Conservation (phyloP, 345 rosid genomes). For the Aurinia saxatilis region DNA sequence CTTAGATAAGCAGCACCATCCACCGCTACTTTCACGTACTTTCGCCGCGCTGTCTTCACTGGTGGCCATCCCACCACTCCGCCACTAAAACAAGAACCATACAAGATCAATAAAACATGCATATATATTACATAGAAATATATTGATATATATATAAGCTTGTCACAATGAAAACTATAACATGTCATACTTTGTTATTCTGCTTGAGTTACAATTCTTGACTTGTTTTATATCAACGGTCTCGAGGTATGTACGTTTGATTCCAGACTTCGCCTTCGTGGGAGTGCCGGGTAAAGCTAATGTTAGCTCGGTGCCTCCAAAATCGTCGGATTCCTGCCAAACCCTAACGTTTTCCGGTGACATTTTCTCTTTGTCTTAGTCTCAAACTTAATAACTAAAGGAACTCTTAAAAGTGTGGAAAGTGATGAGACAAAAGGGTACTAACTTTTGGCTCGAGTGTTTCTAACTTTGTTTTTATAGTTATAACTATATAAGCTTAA, state of each 20-base stretch:
- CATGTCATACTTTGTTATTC: conserved; percentile 9
- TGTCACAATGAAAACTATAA: background rate
- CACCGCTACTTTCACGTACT: conserved; percentile 64
- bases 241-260: conserved; percentile 42
- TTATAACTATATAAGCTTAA: background rate
- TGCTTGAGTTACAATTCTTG: background rate
- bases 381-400: background rate
- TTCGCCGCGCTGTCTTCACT: conserved; percentile 38
- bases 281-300: conserved; percentile 52
- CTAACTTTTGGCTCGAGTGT: conserved; percentile 14
- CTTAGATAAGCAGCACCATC: conserved; percentile 72
- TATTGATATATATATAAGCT: background rate
- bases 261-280: conserved; percentile 19
- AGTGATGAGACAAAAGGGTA: conserved; percentile 20
- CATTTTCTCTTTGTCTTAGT: conserved; percentile 8
- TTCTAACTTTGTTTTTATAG: conserved; percentile 17
- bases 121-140: too few relatives aligned
- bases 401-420: background rate
- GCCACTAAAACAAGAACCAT: conserved; percentile 22
- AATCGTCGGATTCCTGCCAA: conserved; percentile 27
- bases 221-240: conserved; percentile 27
- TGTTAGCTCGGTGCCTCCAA: conserved; percentile 52
- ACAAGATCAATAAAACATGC: conserved; percentile 4
- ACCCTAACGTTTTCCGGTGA: conserved; percentile 13
- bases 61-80: conserved; percentile 86